Base-by-base conservation (phyloP, 2,329 filamentous ascomycete genomes). In the Phymatotrichopsis omnivora region DNA sequence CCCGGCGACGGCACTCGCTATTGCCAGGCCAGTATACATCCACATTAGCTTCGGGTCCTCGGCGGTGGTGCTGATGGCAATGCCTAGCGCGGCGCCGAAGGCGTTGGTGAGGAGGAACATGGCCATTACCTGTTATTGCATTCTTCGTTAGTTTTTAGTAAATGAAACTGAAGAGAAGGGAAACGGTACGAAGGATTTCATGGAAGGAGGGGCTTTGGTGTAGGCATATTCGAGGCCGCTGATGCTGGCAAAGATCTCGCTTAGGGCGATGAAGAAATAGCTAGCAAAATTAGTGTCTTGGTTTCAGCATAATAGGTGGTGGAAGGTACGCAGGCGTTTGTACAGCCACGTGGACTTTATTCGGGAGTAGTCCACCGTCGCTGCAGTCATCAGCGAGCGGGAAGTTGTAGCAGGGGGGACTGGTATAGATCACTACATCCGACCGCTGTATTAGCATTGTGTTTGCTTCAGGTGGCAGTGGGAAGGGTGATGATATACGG, bases 131-230 rank as follows among this genome's bases (percentile, higher is more conserved):
- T 46, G 20, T 14, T n/a, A 29, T 29, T n/a, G 8, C n/a, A n/a
- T 23, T 10, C 10, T 17, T 19, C 14, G n/a, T n/a, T n/a, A 6
- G n/a, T 11, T 5, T 22, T 28, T 10, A 29, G 31, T 37, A 45
- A 28, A 31, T 7, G 10, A n/a, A n/a, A 36, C 22, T 28, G 16
- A 20, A 16, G 19, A 8, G 11, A 4, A 14, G 6, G 25, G 8
- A 20, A 7, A 49, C 69, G 74, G 75, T 40, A 87, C 80, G n/a
- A 86, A 69, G 1, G 78, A 82, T 54, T 80, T 78, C 82, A 87
- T 87, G 67, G 85, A 85, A 58, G 73, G 75, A 20, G 82, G 82
- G 0, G 81, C 80, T 64, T 85, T 84, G 61, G 78, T 79, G 67
- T 78, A 86, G 25, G 82, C 82, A 53, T 84, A 85, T 61, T 85